Percentiles rank a stretch among this genome's conserved stretches.
Evolutionary conservation across 306 rosid genomes (phyloP).

Genomic region (Inga leiocalycina): DNA sequence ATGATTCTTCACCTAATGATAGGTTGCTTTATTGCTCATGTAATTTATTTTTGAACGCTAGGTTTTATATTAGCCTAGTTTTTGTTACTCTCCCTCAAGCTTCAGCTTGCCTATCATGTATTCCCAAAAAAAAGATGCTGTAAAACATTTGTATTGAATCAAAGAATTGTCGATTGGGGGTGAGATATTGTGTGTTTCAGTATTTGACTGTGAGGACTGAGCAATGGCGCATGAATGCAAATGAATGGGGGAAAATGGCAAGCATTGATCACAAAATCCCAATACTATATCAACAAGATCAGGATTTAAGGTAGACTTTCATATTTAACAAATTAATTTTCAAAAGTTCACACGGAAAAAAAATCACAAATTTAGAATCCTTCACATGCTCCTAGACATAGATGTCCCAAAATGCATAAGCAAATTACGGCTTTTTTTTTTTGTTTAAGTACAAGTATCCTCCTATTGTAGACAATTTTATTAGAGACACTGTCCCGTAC

Average conservation of each 20-base stretch:
- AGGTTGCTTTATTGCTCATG: too few species aligned
- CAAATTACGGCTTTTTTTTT: neutral
- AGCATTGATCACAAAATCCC: too few species aligned
- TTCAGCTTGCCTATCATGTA: too few species aligned
- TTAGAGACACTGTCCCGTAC: too few species aligned
- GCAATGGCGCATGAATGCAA: neutral
- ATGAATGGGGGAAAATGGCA: neutral
- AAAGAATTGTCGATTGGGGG: neutral
- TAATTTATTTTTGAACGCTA: too few species aligned
- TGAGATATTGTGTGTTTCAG: neutral
- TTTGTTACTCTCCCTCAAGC: too few species aligned
- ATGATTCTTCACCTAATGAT: too few species aligned
- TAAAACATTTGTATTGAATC: constrained; percentile 37
- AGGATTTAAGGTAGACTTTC: neutral
- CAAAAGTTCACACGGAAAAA: neutral
- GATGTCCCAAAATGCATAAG: neutral
- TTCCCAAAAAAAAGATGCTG: constrained; percentile 39
- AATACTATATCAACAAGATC: neutral
- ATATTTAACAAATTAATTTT: too few species aligned
- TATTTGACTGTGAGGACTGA: constrained; percentile 15
- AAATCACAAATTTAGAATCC: neutral
- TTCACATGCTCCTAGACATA: neutral
- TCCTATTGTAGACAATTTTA: rapidly evolving
- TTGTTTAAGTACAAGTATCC: too few species aligned
- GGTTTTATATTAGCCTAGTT: too few species aligned